Base-by-base conservation (phyloP, 345 rosid species). In the Pistacia integerrima region DNA sequence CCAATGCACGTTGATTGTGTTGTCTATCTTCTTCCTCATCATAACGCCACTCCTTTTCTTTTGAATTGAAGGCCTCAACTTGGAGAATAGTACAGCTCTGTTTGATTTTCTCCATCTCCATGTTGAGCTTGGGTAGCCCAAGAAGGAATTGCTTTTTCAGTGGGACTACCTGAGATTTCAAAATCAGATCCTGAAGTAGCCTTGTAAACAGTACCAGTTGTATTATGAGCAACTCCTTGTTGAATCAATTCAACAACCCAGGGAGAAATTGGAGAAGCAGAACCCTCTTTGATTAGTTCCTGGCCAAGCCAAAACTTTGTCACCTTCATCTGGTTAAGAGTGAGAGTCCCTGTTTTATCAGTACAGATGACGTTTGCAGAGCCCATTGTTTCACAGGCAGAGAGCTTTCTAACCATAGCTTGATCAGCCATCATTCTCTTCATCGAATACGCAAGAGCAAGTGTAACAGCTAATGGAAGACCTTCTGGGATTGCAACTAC, bases 401-500 rank as follows among this genome's bases (percentile, higher is more conserved):
- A 81, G 18, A 92, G 87, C 83, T 89, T 90, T 52, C 94, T 81
- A 38, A 92, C 98, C 95, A 90, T 88, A n/a, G 96, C 96, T 55
- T 94, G 86, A 82, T 90, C 94, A 18, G 67, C 76, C 94, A 92
- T 92, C 95, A 92, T 94, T 38, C 88, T 83, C 83, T 90, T 90
- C 95, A 94, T 88, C 0, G 95, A 92, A 76, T 90, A 93, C 1
- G 95, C 97, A 1, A 93, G 86, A 2, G 97, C 90, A 0, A 93
- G 73, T 0, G 97, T 92, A 51, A 94, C 98, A 11, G 94, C 98
- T 59, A 94, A 70, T 3, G 97, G 97, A 58, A 94, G 57, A 8
- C 98, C 97, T 83, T 90, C 95, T 0, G 98, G 97, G 36, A 94
- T 89, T 1, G 94, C 97, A 51, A 90, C 98, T 18, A 93, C 97